Base-by-base conservation (phyloP, 768 basidiomycete genomes). In the Lanmaoa pseudosensibilis region DNA sequence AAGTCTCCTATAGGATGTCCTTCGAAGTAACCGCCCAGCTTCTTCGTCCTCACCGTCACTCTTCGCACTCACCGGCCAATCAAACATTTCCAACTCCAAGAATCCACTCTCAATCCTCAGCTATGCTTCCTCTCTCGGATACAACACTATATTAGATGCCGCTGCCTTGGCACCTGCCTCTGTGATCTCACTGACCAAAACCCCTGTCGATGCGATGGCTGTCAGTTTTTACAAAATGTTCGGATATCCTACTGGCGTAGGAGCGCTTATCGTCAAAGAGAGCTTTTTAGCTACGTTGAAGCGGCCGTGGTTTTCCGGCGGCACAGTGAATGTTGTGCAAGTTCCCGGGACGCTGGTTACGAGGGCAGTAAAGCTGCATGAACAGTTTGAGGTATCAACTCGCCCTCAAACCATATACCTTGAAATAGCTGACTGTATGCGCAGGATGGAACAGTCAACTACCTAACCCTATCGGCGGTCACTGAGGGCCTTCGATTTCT, bases 191-290 rank as follows among this genome's bases (percentile, higher is more conserved):
- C 75, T 94, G 15, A 70, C 80, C 1, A 81, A 86, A 50, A 79
- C 78, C 32, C 82, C 85, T 5, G 86, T 91, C 12, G 92, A 94
- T 69, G 91, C 90, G 1, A 84, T 92, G 80, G 90, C 85, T 0
- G 66, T 94, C 51, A 90, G 87, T 43, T 92, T 93, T 64, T 94
- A 94, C 74, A 94, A 94, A 63, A 92, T 93, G 87, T 90, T 92
- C 60, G 91, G 91, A 34, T 93, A 85, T 62, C 91, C 91, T 12
- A 92, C 90, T 0, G 91, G 91, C 9, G 83, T 92, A 41, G 91
- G 92, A 36, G 90, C 90, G 13, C 77, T 94, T 5, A 70, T 94
- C 30, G 85, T 88, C 43, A 88, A 85, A 68, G 84, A 86, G 64
- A 80, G 81, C 10, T 90, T 91, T 62, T 71, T 91, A 49, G 69